Conservation (phyloP, 768 basidiomycete species). For the Leccinum subtestaceum region DNA sequence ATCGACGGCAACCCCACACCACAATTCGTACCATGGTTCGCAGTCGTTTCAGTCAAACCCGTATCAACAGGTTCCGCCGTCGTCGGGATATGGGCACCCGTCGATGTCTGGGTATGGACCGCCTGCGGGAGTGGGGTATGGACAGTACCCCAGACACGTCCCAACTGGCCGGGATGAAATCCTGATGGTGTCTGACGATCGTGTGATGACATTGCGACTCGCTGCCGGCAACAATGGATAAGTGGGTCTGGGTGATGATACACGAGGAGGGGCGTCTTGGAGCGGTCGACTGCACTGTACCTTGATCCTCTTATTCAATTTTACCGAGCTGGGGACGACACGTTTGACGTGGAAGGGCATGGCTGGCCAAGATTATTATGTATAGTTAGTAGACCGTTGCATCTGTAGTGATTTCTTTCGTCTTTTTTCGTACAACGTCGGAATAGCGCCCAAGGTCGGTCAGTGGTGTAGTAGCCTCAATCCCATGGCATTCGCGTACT, state of each 20-base stretch:
- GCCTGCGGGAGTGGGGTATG: conserved; percentile 30
- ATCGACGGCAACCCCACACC: conserved; percentile 46
- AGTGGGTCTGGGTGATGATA: conserved; percentile 1
- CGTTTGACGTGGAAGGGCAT: conserved; percentile 6
- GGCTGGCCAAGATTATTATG: conserved; percentile 6
- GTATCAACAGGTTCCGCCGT: conserved; percentile 29
- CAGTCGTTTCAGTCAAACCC: conserved; percentile 31
- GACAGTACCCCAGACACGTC: conserved; percentile 43
- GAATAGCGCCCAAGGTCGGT: neutral
- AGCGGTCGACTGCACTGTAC: conserved; percentile 7
- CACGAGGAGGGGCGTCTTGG: neutral
- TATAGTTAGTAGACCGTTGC: too few species aligned
- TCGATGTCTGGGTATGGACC: conserved; percentile 28
- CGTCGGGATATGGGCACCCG: conserved; percentile 27
- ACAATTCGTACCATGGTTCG: conserved; percentile 34
- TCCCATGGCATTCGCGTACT: neutral
- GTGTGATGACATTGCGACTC: conserved; percentile 68
- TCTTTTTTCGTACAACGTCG: neutral
- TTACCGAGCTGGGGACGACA: conserved; percentile 14
- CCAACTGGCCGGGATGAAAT: conserved; percentile 77
- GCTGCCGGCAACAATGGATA: conserved; percentile 28
- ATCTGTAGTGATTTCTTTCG: too few species aligned
- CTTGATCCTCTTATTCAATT: conserved; percentile 10
- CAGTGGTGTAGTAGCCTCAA: neutral
- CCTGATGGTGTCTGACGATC: conserved; percentile 86